Evolutionary conservation across 257 asterid species (phyloP), one percentile per base, ranked within the genome.

Genomic region (Agastache rugosa): DNA sequence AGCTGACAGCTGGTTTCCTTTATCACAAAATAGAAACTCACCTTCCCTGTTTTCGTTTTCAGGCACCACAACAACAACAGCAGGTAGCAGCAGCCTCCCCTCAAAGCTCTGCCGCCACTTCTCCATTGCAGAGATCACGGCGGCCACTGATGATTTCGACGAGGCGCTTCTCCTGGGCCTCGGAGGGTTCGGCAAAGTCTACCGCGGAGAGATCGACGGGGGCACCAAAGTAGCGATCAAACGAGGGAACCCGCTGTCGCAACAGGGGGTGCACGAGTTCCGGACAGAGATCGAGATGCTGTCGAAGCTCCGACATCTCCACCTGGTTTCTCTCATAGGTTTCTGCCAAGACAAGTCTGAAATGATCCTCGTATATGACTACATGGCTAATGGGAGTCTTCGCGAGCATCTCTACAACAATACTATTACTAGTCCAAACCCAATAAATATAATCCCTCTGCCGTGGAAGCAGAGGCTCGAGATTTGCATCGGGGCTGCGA

Each of bases 241-340:
- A 87, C 94, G 97, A 41, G 96, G 94, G 48, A 91, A 91, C 79
- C 97, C 97, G 5, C 85, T 85, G 2, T 86, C 97, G 5, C 94
- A 88, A 31, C 96, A 91, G 58, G 97, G 97, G 6, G 81, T 91
- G 61, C 94, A 91, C 47, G 97, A 91, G 73, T 91, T 91, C 85
- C 96, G 88, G 77, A 91, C 97, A 0, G 97, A 91, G 84, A 91
- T 91, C 15, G 97, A 89, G 80, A 89, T 91, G 97, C 96, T 91
- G 65, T 91, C 97, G 1, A 91, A 91, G 76, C 97, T 91, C 64
- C 93, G 97, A 4, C 97, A 91, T 60, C 91, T 96, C 14, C 96
- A 83, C 76, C 71, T 80, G 0, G 86, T 85, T 3, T 85, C 86
- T 5, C 81, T 84, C 8, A 84, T 79, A 7, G 89, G 89, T 4